These are phyloP conservation scores for Cystofilobasidium bisporidii DNA, from an alignment of 768 basidiomycete genomes.

Conservation along the genomic window DNA sequence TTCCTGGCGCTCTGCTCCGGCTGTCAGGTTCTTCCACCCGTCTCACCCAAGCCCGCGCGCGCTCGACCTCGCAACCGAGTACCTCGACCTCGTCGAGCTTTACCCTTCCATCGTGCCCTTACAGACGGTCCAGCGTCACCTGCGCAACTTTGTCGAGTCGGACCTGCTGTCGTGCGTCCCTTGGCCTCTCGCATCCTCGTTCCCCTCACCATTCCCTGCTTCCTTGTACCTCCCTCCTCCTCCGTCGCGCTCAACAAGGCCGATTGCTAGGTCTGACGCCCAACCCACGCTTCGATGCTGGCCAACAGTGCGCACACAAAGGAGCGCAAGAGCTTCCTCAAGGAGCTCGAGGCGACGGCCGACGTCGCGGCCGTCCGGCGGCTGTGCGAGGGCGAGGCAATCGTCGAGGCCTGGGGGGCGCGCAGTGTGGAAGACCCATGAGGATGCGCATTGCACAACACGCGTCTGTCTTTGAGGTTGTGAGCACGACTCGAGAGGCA, in stretches of 20 bases:
- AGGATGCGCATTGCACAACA: too few relatives aligned
- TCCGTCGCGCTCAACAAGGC: not conserved
- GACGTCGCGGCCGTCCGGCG: not conserved
- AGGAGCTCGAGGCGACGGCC: not conserved
- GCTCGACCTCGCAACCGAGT: constrained; percentile 58
- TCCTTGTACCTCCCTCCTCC: too few relatives aligned
- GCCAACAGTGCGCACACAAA: not conserved
- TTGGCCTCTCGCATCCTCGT: too few relatives aligned
- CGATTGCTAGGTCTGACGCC: not conserved
- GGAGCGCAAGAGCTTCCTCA: not conserved
- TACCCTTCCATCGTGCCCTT: not conserved
- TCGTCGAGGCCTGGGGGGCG: constrained; percentile 12
- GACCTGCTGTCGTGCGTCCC: constrained; percentile 7
- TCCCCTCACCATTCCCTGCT: too few relatives aligned
- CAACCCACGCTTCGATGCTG: not conserved
- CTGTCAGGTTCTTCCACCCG: constrained; percentile 51
- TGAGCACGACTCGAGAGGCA: too few relatives aligned
- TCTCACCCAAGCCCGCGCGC: constrained; percentile 49
- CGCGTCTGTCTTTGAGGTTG: too few relatives aligned
- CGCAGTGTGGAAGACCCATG: too few relatives aligned
- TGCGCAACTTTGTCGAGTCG: constrained; percentile 11
- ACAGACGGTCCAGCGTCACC: constrained; percentile 9
- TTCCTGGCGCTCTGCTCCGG: not conserved
- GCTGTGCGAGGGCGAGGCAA: not conserved
- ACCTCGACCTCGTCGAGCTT: constrained; percentile 46